Conservation (phyloP, 768 basidiomycete genomes). For the Lentinula lateritia region DNA sequence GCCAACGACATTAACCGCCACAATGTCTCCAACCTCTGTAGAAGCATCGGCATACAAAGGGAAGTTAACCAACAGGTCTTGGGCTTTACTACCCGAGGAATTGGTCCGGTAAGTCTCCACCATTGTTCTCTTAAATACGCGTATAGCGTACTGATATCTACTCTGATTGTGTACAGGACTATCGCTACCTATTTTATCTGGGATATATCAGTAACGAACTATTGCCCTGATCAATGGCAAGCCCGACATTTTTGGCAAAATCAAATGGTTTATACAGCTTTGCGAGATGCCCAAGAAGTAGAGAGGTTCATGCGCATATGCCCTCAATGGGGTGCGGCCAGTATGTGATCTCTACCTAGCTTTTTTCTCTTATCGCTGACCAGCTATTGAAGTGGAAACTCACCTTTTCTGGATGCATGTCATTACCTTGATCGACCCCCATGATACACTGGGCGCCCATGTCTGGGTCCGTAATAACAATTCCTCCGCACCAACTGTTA, state of each 20-base stretch:
- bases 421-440: conserved; percentile 54
- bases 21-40: not conserved
- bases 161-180: not conserved
- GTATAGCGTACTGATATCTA: not conserved
- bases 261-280: conserved; percentile 52
- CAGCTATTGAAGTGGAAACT: conserved; percentile 44
- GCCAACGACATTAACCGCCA: not conserved
- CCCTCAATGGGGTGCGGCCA: conserved; percentile 51
- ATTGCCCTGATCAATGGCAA: conserved; percentile 4
- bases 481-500: conserved; percentile 27
- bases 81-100: conserved; percentile 5
- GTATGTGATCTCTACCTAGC: conserved; percentile 34
- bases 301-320: conserved; percentile 62
- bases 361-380: not conserved
- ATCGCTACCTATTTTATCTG: conserved; percentile 3
- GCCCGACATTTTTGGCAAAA: conserved; percentile 52
- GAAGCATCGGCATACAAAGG: not conserved
- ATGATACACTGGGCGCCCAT: conserved; percentile 46
- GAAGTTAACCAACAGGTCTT: conserved; percentile 1
- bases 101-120: not conserved
- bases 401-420: conserved; percentile 72
- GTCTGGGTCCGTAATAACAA: conserved; percentile 37
- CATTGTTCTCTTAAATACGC: not conserved
- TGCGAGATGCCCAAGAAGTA: conserved; percentile 58
- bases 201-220: conserved; percentile 1